Base-by-base conservation (phyloP, 192 early-diverging fungal genomes). In the Gigaspora rosea region DNA sequence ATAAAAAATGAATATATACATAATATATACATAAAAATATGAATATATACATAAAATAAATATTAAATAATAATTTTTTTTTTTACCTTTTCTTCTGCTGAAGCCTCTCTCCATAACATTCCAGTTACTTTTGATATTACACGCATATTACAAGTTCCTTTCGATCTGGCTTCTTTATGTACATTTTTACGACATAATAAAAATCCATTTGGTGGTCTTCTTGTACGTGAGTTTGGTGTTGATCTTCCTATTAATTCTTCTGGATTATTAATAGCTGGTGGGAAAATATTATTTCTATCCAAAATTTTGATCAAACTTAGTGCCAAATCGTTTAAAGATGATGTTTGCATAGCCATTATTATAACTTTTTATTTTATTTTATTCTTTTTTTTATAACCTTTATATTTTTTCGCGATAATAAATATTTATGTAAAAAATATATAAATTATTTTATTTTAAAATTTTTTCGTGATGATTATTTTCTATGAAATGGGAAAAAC, bases 151-250 rank as follows among this genome's bases (percentile, higher is more conserved):
- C 54, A 59, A 2, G 20, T 16, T n/a, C 57, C 56, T 27, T 6
- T 57, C 12, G 6, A 47, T 47, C 54, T 56, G 4, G 57, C 52
- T 59, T 73, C 71, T n/a, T 41, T 41, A 58, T 56, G 54, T 0
- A 73, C 71, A 57, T 73, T 73, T 41, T 73, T 73, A 4, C 71
- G 57, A 12, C 52, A 73, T 41, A 73, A 9, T 8, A 73, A 27
- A 20, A 73, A 73, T 10, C n/a, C 51, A 73, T 73, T 73, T 41
- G 36, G 51, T 46, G 66, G 66, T 7, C 66, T 7, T 47, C 10
- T 13, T 50, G 66, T 33, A 15, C 9, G 8, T 32, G 13, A 10
- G 32, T 32, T 33, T 22, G 6, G 33, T 41, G 1, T 11, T 16
- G 15, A 6, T 22, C 2, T 16, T 15, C 18, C 18, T 6, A 65